phyloP scores from a whole-genome alignment of 441 rosid species.

The Arabidopsis lyrata region DNA sequence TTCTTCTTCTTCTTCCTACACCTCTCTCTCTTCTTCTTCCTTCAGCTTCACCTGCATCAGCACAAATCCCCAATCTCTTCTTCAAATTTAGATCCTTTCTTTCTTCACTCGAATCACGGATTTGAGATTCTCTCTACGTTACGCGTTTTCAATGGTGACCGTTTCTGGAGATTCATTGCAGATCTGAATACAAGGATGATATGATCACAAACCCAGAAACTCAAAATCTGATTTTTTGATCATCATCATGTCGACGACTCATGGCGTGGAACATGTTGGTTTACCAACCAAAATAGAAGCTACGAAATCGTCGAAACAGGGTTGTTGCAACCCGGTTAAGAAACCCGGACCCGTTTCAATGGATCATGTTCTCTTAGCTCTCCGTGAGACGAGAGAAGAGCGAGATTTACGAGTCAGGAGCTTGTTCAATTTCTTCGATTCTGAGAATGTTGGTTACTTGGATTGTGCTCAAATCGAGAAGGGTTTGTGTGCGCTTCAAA shows the following conservation, averaged over 20 bases:
- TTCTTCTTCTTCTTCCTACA: neutral
- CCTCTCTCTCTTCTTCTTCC: slow-evolving; percentile 13
- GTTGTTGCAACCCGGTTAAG: slow-evolving; percentile 53
- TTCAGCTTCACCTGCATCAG: slow-evolving; percentile 30
- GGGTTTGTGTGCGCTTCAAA: slow-evolving; percentile 66
- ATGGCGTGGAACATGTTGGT: slow-evolving; percentile 42
- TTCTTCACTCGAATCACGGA: neutral
- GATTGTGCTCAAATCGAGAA: slow-evolving; percentile 70
- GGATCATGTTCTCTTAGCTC: slow-evolving; percentile 79
- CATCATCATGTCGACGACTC: slow-evolving; percentile 45
- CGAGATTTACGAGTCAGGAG: slow-evolving; percentile 66
- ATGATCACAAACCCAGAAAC: slow-evolving; percentile 32
- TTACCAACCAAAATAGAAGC: slow-evolving; percentile 45
- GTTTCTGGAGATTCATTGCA: slow-evolving; percentile 6
- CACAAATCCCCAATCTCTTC: slow-evolving; percentile 17
- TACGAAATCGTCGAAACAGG: slow-evolving; percentile 36
- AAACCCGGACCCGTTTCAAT: slow-evolving; percentile 65
- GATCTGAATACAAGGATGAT: slow-evolving; percentile 23
- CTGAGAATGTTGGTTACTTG: slow-evolving; percentile 57
- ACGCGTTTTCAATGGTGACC: slow-evolving; percentile 7
- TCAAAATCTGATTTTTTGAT: slow-evolving; percentile 13
- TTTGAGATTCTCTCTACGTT: slow-evolving; percentile 2
- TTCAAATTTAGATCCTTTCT: slow-evolving; percentile 5
- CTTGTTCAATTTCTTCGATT: slow-evolving; percentile 71
- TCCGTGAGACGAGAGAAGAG: slow-evolving; percentile 72